Base-by-base conservation (phyloP, 176 grass and related monocot genomes). In the Chloris gayana region DNA sequence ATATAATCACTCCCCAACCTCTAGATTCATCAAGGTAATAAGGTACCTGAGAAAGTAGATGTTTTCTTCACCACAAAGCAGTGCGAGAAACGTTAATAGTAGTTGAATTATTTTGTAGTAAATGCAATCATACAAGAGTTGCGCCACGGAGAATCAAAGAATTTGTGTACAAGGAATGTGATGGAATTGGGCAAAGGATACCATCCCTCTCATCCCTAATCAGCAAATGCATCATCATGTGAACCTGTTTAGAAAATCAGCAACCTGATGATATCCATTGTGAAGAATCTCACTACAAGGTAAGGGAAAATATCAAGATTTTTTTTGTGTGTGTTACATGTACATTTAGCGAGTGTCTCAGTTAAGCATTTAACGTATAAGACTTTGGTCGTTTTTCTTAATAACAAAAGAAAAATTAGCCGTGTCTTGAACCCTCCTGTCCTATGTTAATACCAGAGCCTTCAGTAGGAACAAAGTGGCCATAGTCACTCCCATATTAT, bases 181-280 rank as follows among this genome's bases (percentile, higher is more conserved):
- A 91, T 83, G 93, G 93, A 60, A 92, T 66, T 78, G 93, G 93
- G 71, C 85, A 90, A 44, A 96, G 90, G 64, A 96, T 92, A 42
- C 93, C 93, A 57, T 96, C 93, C 24, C 83, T 88, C 69, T 90
- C 59, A 32, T 85, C 75, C 27, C 87, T 84, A 82, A 92, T 84
- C 85, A 96, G 84, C 15, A 96, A 62, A 25, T 92, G 90, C 93
- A 92, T 90, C 72, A 96, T 83, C 79, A 88, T 92, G 66, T 88
- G 87, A 46, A 96, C 79, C 93, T 96, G 62, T 59, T 32, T 70
- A 54, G 58, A 80, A 80, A 80, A 71, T 70, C 24, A 72, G 50
- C 19, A 65, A 79, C 5, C 50, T 8, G 62, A 76, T 51, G 1
- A 78, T 85, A 47, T 79, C 21, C 10, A 51, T 59, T 71, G 7